phyloP scores from a whole-genome alignment of 148 eudicot genomes.

The Euryodendron excelsum region DNA sequence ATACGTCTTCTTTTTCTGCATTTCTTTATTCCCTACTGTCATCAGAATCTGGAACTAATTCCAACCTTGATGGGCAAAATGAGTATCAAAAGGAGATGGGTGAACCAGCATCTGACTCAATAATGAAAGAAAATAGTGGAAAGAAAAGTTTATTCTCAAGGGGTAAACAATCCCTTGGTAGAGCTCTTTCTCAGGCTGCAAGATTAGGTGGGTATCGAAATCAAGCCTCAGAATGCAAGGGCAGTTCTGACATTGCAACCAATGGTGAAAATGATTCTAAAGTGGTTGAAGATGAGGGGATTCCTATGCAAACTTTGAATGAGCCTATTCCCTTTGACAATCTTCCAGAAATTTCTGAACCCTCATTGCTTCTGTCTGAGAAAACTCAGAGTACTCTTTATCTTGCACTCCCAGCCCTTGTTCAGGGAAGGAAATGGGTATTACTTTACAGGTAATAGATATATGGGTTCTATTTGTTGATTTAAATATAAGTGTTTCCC shows the following conservation, averaged over 20 bases:
- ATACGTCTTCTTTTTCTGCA: constrained; percentile 93
- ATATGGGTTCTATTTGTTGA: background rate
- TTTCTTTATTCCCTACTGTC: constrained; percentile 68
- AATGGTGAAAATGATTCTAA: constrained; percentile 32
- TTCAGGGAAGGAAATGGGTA: constrained; percentile 80
- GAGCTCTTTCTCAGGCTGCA: constrained; percentile 66
- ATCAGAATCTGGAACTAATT: constrained; percentile 34
- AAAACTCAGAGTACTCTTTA: constrained; percentile 55
- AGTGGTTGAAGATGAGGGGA: constrained; percentile 33
- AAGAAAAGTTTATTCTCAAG: constrained; percentile 66
- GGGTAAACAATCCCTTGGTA: constrained; percentile 77
- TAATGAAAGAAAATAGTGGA: constrained; percentile 50
- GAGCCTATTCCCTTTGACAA: constrained; percentile 32
- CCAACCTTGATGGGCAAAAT: constrained; percentile 24
- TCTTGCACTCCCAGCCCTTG: constrained; percentile 67
- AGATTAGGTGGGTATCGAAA: constrained; percentile 55
- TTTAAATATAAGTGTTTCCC: no score
- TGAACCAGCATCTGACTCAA: constrained; percentile 29
- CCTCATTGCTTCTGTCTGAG: constrained; percentile 67
- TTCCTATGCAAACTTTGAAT: constrained; percentile 30
- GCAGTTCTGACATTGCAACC: constrained; percentile 29
- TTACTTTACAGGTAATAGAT: constrained; percentile 79
- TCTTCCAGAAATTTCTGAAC: constrained; percentile 79
- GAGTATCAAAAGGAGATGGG: constrained; percentile 27
- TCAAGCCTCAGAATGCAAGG: constrained; percentile 45